These are phyloP conservation scores for Aspergillus fumigatus DNA, from an alignment of 2,329 filamentous ascomycete species.

Conservation along the genomic window DNA sequence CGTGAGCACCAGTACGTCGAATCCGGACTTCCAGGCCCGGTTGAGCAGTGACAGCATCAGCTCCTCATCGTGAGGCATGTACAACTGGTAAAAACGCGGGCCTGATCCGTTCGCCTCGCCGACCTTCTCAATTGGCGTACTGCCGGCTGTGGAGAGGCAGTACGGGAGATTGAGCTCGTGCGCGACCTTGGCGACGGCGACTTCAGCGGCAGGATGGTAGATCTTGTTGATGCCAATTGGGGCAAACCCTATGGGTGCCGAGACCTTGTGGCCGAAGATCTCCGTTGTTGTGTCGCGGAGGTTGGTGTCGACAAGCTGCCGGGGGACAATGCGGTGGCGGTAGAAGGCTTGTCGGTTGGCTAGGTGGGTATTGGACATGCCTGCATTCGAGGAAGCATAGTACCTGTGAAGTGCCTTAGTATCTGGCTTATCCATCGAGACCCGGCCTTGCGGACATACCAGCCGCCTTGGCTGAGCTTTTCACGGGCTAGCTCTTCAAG, in stretches of 20 bases:
- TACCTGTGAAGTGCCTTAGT: conserved; percentile 14
- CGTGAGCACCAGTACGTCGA: conserved; percentile 56
- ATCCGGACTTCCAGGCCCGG: conserved; percentile 53
- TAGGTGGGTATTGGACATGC: conserved; percentile 41
- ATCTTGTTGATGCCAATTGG: conserved; percentile 64
- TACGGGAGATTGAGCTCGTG: conserved; percentile 58
- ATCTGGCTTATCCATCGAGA: background rate
- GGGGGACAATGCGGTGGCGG: conserved; percentile 58
- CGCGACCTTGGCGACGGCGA: conserved; percentile 57
- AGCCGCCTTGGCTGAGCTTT: conserved; percentile 54
- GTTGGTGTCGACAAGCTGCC: conserved; percentile 59
- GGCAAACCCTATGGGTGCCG: conserved; percentile 60
- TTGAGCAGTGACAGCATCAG: conserved; percentile 53
- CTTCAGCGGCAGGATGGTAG: conserved; percentile 56
- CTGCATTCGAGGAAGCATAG: conserved; percentile 37
- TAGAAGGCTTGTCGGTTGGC: conserved; percentile 62
- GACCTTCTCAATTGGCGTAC: conserved; percentile 54
- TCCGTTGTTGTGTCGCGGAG: conserved; percentile 52
- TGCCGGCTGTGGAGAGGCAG: conserved; percentile 56
- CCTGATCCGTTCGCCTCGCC: conserved; percentile 50
- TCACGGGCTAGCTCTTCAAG: conserved; percentile 56
- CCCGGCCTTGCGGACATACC: conserved; percentile 28
- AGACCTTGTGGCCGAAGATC: conserved; percentile 58
- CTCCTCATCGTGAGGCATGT: conserved; percentile 60
- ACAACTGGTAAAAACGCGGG: conserved; percentile 59